These are phyloP conservation scores for Trichosporon sp. DNA, from an alignment of 1,284 basidiomycete species.

Conservation along the genomic window DNA sequence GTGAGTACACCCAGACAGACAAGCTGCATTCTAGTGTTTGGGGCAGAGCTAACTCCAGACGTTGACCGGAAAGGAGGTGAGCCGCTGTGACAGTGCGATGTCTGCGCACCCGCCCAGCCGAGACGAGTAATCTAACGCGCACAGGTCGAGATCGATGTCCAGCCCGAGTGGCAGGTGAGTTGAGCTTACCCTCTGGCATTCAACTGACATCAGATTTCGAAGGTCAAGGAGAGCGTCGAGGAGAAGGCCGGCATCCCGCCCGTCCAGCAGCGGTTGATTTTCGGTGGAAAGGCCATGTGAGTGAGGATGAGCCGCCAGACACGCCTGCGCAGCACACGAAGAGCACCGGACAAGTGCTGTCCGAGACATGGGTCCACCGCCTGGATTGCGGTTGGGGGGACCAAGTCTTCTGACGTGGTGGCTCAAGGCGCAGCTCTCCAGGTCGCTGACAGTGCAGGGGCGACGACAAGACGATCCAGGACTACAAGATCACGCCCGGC, in stretches of 20 bases:
- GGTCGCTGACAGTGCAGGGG: constrained; percentile 46
- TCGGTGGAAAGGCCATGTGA: constrained; percentile 90
- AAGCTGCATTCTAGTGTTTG: background rate
- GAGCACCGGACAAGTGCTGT: background rate
- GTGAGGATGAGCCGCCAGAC: constrained; percentile 42
- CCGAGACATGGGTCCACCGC: background rate
- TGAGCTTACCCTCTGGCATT: background rate
- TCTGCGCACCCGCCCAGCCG: background rate
- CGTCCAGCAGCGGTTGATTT: constrained; percentile 93
- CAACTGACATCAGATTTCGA: constrained; percentile 63
- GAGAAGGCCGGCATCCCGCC: constrained; percentile 99
- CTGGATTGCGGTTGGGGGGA: background rate
- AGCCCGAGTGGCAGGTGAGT: constrained; percentile 78
- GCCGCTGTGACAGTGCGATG: constrained; percentile 7
- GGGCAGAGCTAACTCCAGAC: constrained; percentile 28
- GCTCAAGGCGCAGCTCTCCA: background rate
- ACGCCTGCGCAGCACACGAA: too few species aligned
- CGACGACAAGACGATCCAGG: constrained; percentile 82
- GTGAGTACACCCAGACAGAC: constrained; percentile 22
- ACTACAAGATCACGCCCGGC: constrained; percentile 75
- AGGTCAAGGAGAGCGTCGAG: constrained; percentile 98
- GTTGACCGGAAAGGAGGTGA: constrained; percentile 44
- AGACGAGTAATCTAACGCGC: background rate
- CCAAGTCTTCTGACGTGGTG: too few species aligned
- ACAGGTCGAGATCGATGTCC: constrained; percentile 80